phyloP scores from a whole-genome alignment of 768 basidiomycete genomes.

The Collybia nuda region DNA sequence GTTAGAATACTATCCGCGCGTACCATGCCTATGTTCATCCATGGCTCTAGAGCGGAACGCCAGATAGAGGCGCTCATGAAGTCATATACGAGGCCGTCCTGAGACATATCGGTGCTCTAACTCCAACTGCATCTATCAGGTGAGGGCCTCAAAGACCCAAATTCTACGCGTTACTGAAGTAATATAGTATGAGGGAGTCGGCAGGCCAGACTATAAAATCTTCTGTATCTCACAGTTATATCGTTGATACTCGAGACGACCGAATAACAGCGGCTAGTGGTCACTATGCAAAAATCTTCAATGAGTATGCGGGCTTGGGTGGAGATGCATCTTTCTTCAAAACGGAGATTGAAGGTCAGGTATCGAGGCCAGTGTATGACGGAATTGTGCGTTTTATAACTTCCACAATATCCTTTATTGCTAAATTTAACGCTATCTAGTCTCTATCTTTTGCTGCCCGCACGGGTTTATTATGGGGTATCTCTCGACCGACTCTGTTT shows the following conservation, averaged over 20 bases:
- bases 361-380: conserved; percentile 55
- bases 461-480: conserved; percentile 67
- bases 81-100: conserved; percentile 81
- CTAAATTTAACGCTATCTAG: conserved; percentile 35
- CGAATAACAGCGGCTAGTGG: conserved; percentile 63
- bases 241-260: conserved; percentile 77
- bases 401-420: not conserved
- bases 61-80: conserved; percentile 60
- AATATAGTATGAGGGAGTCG: conserved; percentile 72
- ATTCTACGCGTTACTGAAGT: not conserved
- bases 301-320: conserved; percentile 78
- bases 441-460: conserved; percentile 72
- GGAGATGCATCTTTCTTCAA: conserved; percentile 82
- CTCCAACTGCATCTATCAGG: conserved; percentile 82
- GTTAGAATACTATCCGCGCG: conserved; percentile 32
- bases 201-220: conserved; percentile 85
- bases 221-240: conserved; percentile 75
- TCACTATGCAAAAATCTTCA: conserved; percentile 56
- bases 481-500: conserved; percentile 56
- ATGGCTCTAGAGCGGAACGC: conserved; percentile 32
- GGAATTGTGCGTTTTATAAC: conserved; percentile 51
- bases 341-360: conserved; percentile 61
- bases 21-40: conserved; percentile 17
- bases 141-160: conserved; percentile 27
- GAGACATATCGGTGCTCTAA: conserved; percentile 70